A percentile compares a stretch with the other conserved stretches of the same genome.
phyloP scores from a whole-genome alignment of 805 yeast species.

The Starmerella vaccinii region DNA sequence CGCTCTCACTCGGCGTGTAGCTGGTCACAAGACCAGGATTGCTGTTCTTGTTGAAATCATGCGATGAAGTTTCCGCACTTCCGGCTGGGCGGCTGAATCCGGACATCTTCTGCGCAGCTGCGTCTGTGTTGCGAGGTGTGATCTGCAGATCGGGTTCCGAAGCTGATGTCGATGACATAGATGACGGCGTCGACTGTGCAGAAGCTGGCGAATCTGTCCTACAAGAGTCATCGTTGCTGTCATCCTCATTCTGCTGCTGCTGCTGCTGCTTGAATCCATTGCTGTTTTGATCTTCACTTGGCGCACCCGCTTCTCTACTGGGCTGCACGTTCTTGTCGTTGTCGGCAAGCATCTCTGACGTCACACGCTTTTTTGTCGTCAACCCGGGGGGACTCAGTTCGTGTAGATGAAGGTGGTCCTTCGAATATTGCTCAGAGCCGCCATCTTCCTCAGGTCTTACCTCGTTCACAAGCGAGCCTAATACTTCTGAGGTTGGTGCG shows the following conservation, averaged over 20 bases:
- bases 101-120: not conserved
- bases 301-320: too few relatives aligned
- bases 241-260: not conserved
- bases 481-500: constrained; percentile 18
- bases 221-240: not conserved
- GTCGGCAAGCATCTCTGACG: not conserved
- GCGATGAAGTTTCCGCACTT: not conserved
- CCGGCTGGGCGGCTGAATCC: not conserved
- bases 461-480: constrained; percentile 10
- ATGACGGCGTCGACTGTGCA: not conserved
- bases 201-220: not conserved
- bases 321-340: too few relatives aligned
- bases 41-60: not conserved
- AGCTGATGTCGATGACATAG: not conserved
- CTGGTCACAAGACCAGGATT: not conserved
- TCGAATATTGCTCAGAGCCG: not conserved
- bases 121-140: too few relatives aligned
- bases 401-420: not conserved
- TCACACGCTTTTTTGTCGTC: not conserved
- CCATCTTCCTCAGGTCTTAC: not conserved
- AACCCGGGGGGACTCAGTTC: not conserved
- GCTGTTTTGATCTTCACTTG: not conserved
- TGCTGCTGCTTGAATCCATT: not conserved
- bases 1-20: not conserved
- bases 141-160: too few relatives aligned